Evolutionary conservation across 306 rosid species (phyloP), one percentile per base, ranked within the genome.

Genomic region (Mucuna pruriens): DNA sequence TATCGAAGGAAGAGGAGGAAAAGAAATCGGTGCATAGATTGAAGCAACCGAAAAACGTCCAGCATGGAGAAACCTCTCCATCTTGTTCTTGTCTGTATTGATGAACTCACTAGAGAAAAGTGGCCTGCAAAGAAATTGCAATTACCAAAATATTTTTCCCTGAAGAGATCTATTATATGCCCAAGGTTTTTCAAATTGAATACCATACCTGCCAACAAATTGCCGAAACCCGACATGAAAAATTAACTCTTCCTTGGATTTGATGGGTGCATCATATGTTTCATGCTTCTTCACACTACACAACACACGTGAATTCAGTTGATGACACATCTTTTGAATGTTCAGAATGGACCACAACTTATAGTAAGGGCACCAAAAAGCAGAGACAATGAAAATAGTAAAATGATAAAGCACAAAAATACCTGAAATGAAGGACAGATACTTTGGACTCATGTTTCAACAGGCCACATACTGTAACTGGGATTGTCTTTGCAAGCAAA

Each of bases 191-290:
- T 46, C 22, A 49, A 15, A 63, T 33, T 62, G 52, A 54, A 68
- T 61, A 60, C 63, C 57, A 61, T 85, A 94, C 98, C 97, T 87
- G 39, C 94, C 97, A 88, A 95, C 78, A 84, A 93, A 95, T 78
- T 93, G 99, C 70, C 99, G 98, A 88, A 95, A 95, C 60, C 99
- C 99, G 77, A 89, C 98, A 85, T 95, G 93, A 83, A 95, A 95
- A 72, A 93, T 71, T 42, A 95, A 79, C 79, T 93, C 97, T 75
- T 95, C 99, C 87, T 95, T 95, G 70, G 97, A 80, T 86, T 90
- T 95, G 80, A 95, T 88, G 60, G 99, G 97, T 33, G 85, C 89
- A 12, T 83, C 90, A 75, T 86, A 90, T 33, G 90, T 67, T 62
- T 95, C 98, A 15, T 88, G 91, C 88, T 90, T 93, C 88, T 95